These are phyloP conservation scores for Amoebophrya sp. DNA, from an alignment of 169 alveolate species.

Conservation along the genomic window DNA sequence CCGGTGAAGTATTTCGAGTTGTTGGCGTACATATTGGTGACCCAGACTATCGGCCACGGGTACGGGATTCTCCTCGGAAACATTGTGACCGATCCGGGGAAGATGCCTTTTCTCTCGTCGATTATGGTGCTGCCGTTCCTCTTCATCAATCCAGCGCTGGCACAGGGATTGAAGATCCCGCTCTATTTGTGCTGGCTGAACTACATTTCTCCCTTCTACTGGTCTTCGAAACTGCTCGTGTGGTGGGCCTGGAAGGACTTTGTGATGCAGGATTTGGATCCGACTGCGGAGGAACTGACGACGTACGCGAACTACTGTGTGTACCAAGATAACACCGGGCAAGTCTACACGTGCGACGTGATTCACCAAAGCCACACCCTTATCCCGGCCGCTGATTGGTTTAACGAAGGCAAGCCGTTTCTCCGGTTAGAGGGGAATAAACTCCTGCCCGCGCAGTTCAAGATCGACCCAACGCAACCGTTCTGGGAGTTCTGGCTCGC, in stretches of 20 bases:
- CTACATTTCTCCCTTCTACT: neutral
- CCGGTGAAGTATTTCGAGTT: neutral
- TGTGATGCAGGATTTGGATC: neutral
- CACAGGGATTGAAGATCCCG: neutral
- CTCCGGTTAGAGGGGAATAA: neutral
- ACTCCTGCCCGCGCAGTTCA: neutral
- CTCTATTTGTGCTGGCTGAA: neutral
- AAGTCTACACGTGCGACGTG: neutral
- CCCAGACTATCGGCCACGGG: neutral
- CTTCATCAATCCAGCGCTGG: neutral
- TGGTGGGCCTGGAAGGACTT: conserved; percentile 17
- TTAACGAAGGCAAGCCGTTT: neutral
- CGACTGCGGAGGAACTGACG: neutral
- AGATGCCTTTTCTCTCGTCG: neutral
- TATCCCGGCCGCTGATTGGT: neutral
- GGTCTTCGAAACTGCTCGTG: neutral
- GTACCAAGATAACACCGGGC: neutral
- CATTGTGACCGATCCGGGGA: neutral
- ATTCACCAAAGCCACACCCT: neutral
- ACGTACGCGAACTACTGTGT: neutral
- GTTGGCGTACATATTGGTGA: neutral
- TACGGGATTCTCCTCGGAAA: neutral
- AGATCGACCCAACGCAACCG: neutral
- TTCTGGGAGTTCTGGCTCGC: neutral
- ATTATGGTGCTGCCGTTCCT: neutral